A percentile compares a stretch with the other conserved stretches of the same genome.
Evolutionary conservation across 768 basidiomycete genomes (phyloP).

Genomic region (Naematelia encephala): DNA sequence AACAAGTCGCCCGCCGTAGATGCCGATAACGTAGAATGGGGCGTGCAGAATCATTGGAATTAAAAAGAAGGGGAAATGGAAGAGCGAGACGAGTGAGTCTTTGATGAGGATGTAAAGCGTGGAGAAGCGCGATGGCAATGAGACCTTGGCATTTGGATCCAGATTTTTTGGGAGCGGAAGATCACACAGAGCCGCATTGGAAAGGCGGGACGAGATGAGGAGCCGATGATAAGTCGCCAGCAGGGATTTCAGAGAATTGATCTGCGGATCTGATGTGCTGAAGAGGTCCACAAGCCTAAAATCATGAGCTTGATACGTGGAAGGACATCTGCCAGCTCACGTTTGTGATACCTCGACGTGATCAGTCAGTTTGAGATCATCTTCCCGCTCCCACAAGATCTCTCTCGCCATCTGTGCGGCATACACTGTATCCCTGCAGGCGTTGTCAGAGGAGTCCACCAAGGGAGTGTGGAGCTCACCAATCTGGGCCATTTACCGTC

Average conservation of each 20-base stretch:
- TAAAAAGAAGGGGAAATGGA: conserved; percentile 83
- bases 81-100: conserved; percentile 66
- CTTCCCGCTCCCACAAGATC: conserved; percentile 82
- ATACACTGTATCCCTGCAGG: conserved; percentile 77
- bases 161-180: conserved; percentile 79
- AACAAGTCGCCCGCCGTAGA: conserved; percentile 67
- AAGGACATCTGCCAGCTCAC: conserved; percentile 57
- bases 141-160: conserved; percentile 70
- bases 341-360: conserved; percentile 85
- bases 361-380: conserved; percentile 70
- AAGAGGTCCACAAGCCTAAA: conserved; percentile 85
- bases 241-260: conserved; percentile 62
- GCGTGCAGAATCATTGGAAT: conserved; percentile 66
- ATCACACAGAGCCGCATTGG: conserved; percentile 77
- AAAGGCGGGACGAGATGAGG: conserved; percentile 72
- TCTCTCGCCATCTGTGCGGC: conserved; percentile 89
- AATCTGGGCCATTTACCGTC: conserved; percentile 90
- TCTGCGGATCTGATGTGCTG: conserved; percentile 62
- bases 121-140: conserved; percentile 76
- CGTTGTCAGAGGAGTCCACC: not conserved
- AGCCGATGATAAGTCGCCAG: conserved; percentile 87
- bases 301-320: not conserved
- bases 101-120: conserved; percentile 74
- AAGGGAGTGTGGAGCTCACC: conserved; percentile 53
- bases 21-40: conserved; percentile 72